Percentiles rank a stretch among this genome's conserved stretches.
phyloP scores from a whole-genome alignment of 2,329 filamentous ascomycete genomes.

The Ceratocystis albifundus region DNA sequence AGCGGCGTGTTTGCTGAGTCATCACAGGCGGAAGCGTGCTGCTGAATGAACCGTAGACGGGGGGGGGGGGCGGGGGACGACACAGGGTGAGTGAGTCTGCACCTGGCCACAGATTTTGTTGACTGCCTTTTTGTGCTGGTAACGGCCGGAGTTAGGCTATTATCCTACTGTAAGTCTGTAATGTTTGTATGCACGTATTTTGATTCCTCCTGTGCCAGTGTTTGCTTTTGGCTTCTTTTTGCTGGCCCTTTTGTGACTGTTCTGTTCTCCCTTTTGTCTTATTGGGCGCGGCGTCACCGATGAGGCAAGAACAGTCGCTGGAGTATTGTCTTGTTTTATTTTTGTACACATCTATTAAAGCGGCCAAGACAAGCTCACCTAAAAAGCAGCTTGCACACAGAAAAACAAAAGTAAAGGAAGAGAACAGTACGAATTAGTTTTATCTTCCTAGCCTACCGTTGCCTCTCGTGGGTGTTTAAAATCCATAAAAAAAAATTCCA shows the following conservation, averaged over 20 bases:
- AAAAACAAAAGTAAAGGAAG: too few relatives aligned
- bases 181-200: not conserved
- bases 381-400: too few relatives aligned
- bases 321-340: not conserved
- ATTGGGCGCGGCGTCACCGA: constrained; percentile 2
- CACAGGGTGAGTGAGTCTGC: not conserved
- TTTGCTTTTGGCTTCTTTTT: not conserved
- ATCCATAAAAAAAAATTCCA: too few relatives aligned
- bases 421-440: too few relatives aligned
- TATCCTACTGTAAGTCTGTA: not conserved
- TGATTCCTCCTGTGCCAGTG: too few relatives aligned
- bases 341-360: too few relatives aligned
- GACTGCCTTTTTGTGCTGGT: not conserved
- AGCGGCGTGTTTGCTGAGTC: not conserved
- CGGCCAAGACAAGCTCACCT: too few relatives aligned
- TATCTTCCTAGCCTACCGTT: too few relatives aligned
- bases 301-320: not conserved
- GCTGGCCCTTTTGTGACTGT: not conserved
- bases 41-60: too few relatives aligned
- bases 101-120: not conserved
- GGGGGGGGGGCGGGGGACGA: too few relatives aligned
- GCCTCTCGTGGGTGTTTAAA: too few relatives aligned
- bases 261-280: not conserved
- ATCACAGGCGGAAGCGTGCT: not conserved
- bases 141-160: not conserved